These are phyloP conservation scores for Fusarium albidum DNA, from an alignment of 2,329 filamentous ascomycete genomes.

Conservation along the genomic window DNA sequence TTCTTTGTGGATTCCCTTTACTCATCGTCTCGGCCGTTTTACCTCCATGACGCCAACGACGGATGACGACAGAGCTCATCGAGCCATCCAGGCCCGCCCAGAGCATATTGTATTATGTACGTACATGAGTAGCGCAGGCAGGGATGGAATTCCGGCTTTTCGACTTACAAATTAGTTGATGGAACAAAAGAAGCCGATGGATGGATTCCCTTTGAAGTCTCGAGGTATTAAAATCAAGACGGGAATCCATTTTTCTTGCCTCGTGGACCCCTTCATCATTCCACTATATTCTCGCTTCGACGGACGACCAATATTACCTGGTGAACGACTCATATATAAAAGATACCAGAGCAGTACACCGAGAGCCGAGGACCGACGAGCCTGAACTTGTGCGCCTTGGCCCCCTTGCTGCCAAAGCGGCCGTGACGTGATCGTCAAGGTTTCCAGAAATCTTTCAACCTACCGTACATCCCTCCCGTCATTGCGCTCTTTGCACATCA, in stretches of 20 bases:
- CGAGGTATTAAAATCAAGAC: constrained; percentile 15
- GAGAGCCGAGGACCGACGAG: constrained; percentile 33
- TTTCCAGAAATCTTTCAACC: constrained; percentile 19
- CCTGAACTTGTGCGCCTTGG: neutral
- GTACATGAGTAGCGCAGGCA: neutral
- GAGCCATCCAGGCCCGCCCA: constrained; percentile 10
- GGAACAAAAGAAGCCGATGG: constrained; percentile 15
- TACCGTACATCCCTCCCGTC: constrained; percentile 10
- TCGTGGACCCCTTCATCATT: constrained; percentile 24
- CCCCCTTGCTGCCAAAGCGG: constrained; percentile 28
- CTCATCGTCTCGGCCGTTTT: constrained; percentile 15
- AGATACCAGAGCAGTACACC: constrained; percentile 20
- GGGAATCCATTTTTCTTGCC: constrained; percentile 21
- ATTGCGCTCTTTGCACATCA: constrained; percentile 31
- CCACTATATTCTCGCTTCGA: constrained; percentile 13
- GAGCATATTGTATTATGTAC: constrained; percentile 5
- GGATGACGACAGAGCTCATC: constrained; percentile 23
- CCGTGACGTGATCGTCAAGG: constrained; percentile 35
- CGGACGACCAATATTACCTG: constrained; percentile 13
- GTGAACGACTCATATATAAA: no score
- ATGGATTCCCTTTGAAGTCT: constrained; percentile 16
- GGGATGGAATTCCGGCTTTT: neutral
- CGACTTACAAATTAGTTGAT: constrained; percentile 28
- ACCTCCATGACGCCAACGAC: constrained; percentile 9
- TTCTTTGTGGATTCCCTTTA: neutral